Evolutionary conservation across 1,139 yeast genomes (phyloP), one percentile per base, ranked within the genome.

Genomic region (Geotrichum restrictum): DNA sequence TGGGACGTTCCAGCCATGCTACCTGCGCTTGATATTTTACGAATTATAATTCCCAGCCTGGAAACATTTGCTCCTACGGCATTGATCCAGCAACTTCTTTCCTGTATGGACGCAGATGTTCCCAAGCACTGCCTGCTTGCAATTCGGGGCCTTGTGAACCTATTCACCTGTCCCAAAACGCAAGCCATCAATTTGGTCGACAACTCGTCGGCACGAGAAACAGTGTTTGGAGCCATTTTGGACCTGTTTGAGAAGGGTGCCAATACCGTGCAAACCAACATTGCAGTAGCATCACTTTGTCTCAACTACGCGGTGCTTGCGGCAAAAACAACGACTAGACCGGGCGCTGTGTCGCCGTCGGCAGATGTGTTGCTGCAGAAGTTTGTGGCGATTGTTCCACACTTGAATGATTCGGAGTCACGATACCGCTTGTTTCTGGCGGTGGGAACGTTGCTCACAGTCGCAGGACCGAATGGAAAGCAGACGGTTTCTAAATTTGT

Each of bases 11-110:
- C 64, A 0, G 71, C 75, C 29, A 76, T 77, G 55, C 69, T 80
- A 3, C 77, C 84, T 1, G 85, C 82, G 0, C 74, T 75, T 59
- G 89, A 83, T 64, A 66, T 82, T 14, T 62, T 82, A 46, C 73
- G 89, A 46, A 62, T 78, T 16, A 70, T 78, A 1, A 72, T 80
- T 2, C 67, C 75, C 1, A 62, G 69, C 13, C 64, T 78, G 4
- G 68, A 71, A 1, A 46, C 59, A 1, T 59, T 64, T 3, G 69
- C 73, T 1, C 60, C 68, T 1, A 62, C 66, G 21, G 62, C 59
- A 3, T 53, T 64, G 24, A 42, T 66, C 44, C 69, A 58, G 54
- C 61, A 57, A 51, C 57, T 63, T n/a, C 63, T 57, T 45, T 61
- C 65, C 29, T 63, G 63, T 46, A 60, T 67, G 46, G 68, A 71